These are phyloP conservation scores for Rhizomucor miehei DNA, from an alignment of 371 early-diverging fungal species.

Conservation along the genomic window DNA sequence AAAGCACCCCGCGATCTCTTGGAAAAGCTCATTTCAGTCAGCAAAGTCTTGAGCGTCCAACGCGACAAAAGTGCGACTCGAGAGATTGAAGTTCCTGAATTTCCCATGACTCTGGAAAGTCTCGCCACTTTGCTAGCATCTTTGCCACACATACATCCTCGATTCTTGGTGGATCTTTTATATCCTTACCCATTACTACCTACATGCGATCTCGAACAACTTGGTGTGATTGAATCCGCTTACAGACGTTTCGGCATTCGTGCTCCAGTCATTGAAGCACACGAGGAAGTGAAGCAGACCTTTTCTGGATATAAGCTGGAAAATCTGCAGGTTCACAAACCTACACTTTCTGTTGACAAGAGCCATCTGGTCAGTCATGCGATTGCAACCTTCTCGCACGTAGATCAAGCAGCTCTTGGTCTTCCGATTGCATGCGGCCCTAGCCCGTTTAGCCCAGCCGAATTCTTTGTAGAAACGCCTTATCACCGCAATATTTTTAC, in stretches of 20 bases:
- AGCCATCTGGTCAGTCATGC: conserved; percentile 31
- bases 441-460: conserved; percentile 46
- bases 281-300: conserved; percentile 49
- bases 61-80: conserved; percentile 31
- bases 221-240: conserved; percentile 63
- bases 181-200: conserved; percentile 71
- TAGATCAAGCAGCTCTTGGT: conserved; percentile 24
- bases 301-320: conserved; percentile 55
- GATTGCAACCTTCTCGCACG: conserved; percentile 46
- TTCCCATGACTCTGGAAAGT: conserved; percentile 61
- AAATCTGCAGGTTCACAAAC: conserved; percentile 30
- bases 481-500: conserved; percentile 63
- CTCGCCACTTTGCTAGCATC: conserved; percentile 46
- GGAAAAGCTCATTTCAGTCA: conserved; percentile 64
- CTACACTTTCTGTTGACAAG: conserved; percentile 28
- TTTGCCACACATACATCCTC: conserved; percentile 54
- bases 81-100: conserved; percentile 69
- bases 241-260: conserved; percentile 72
- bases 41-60: conserved; percentile 57
- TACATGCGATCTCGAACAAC: conserved; percentile 60
- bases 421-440: conserved; percentile 50
- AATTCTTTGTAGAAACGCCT: conserved; percentile 70
- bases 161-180: conserved; percentile 59
- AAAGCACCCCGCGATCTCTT: conserved; percentile 29
- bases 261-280: conserved; percentile 37